phyloP scores from a whole-genome alignment of 257 asterid genomes.

The Scutellaria baicalensis region DNA sequence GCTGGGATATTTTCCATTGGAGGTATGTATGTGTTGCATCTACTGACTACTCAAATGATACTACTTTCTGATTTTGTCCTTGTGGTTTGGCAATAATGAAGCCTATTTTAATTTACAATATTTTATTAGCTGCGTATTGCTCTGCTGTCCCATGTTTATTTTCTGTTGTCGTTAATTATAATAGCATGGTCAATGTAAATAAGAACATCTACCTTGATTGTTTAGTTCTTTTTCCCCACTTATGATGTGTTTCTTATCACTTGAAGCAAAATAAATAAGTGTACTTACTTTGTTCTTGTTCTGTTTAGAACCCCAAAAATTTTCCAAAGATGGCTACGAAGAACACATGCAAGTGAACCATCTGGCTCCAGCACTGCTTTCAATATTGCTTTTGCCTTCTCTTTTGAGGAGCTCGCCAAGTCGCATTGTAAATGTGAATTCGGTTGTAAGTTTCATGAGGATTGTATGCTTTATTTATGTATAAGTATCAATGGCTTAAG shows the following conservation, averaged over 20 bases:
- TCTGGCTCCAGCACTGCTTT: slow-evolving; percentile 95
- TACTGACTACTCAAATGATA: not conserved
- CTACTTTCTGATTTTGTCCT: not conserved
- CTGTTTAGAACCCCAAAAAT: slow-evolving; percentile 74
- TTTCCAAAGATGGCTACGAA: slow-evolving; percentile 82
- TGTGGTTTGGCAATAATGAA: not conserved
- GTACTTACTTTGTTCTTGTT: slow-evolving; percentile 2
- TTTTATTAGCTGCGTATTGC: not conserved
- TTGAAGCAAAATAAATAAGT: slow-evolving; percentile 1
- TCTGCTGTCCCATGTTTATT: not conserved
- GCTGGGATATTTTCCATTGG: slow-evolving; percentile 95
- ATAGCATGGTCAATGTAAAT: not conserved
- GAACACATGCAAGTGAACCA: slow-evolving; percentile 97
- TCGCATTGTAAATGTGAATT: slow-evolving; percentile 83
- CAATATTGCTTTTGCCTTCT: slow-evolving; percentile 84
- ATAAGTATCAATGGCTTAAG: not conserved
- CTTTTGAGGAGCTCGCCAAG: slow-evolving; percentile 93
- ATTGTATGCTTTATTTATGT: slow-evolving; percentile 1
- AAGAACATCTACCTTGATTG: not conserved
- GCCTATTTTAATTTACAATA: not conserved
- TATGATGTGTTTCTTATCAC: not conserved
- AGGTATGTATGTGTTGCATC: slow-evolving; percentile 24
- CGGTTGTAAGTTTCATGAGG: slow-evolving; percentile 56
- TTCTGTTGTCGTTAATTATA: not conserved
- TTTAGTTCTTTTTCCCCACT: not conserved